Conservation (phyloP, 163 green algal genomes). For the Scenedesmus sp. region DNA sequence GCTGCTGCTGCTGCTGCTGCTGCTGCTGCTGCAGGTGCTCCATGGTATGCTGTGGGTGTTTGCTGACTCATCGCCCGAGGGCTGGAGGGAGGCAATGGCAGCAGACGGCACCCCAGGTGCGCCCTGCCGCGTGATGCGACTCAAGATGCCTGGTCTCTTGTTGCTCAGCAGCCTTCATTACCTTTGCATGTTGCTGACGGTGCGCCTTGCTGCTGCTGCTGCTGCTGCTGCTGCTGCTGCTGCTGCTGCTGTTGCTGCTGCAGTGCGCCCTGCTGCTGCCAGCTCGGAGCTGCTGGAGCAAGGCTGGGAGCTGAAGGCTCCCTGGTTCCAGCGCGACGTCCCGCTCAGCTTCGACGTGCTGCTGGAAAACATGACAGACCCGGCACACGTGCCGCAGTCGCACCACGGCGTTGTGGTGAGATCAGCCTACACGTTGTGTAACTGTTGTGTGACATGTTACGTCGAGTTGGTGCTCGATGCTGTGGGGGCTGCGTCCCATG, state of each 20-base stretch:
- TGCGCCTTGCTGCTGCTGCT: neutral
- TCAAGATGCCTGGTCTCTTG: too few relatives aligned
- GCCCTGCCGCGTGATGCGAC: neutral
- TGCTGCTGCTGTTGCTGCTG: slow-evolving; percentile 19
- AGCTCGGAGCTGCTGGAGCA: slow-evolving; percentile 19
- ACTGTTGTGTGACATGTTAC: neutral
- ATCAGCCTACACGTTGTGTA: neutral
- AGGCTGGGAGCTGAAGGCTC: slow-evolving; percentile 8
- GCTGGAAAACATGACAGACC: slow-evolving; percentile 76
- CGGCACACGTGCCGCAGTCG: slow-evolving; percentile 66
- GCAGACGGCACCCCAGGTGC: neutral
- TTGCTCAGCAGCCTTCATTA: too few relatives aligned
- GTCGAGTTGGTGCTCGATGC: neutral
- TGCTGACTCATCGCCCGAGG: slow-evolving; percentile 19
- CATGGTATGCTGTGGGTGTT: slow-evolving; percentile 56
- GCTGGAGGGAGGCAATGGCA: slow-evolving; percentile 17
- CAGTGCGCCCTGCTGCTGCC: neutral
- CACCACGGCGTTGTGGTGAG: slow-evolving; percentile 64
- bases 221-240: slow-evolving; percentile 10
- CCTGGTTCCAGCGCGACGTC: slow-evolving; percentile 61
- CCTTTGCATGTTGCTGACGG: neutral
- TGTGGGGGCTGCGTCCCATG: too few relatives aligned
- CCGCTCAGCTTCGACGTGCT: slow-evolving; percentile 62
- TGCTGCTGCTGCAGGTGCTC: slow-evolving; percentile 26
- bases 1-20: neutral